A percentile compares a stretch with the other conserved stretches of the same genome.
Conservation (phyloP, 352 stramenopile genomes). For the Phytophthora palmivora region DNA sequence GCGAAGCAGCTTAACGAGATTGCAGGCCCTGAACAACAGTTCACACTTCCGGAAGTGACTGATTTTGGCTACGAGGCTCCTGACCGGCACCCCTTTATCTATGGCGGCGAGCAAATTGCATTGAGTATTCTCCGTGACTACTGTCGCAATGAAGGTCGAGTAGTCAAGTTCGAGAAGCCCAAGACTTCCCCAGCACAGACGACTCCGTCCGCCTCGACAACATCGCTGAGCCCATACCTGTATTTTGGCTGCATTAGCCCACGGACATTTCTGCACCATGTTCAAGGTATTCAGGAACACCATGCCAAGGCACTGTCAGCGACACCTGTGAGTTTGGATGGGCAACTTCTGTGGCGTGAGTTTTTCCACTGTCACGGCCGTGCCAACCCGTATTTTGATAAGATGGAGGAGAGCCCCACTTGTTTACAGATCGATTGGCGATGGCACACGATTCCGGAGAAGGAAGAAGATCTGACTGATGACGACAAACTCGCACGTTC, state of each 20-base stretch:
- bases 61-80: constrained; percentile 71
- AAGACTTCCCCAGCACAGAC: constrained; percentile 95
- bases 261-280: constrained; percentile 91
- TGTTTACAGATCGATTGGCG: constrained; percentile 89
- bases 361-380: constrained; percentile 92
- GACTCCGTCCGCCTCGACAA: constrained; percentile 92
- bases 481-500: constrained; percentile 84
- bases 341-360: constrained; percentile 97
- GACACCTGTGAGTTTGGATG: constrained; percentile 93
- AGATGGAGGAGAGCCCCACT: constrained; percentile 95
- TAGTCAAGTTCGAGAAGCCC: constrained; percentile 97
- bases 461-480: constrained; percentile 68
- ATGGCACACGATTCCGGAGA: constrained; percentile 86
- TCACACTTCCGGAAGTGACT: constrained; percentile 66
- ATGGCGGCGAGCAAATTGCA: constrained; percentile 73
- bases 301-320: constrained; percentile 72
- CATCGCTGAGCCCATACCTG: constrained; percentile 95
- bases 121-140: constrained; percentile 73
- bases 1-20: constrained; percentile 46
- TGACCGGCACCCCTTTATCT: constrained; percentile 74
- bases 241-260: constrained; percentile 94
- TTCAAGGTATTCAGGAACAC: constrained; percentile 81
- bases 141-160: constrained; percentile 82
- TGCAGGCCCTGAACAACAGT: constrained; percentile 64
- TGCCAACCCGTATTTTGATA: constrained; percentile 91